These are phyloP conservation scores for Aspergillus sp. DNA, from an alignment of 2,329 filamentous ascomycete species.

Conservation along the genomic window DNA sequence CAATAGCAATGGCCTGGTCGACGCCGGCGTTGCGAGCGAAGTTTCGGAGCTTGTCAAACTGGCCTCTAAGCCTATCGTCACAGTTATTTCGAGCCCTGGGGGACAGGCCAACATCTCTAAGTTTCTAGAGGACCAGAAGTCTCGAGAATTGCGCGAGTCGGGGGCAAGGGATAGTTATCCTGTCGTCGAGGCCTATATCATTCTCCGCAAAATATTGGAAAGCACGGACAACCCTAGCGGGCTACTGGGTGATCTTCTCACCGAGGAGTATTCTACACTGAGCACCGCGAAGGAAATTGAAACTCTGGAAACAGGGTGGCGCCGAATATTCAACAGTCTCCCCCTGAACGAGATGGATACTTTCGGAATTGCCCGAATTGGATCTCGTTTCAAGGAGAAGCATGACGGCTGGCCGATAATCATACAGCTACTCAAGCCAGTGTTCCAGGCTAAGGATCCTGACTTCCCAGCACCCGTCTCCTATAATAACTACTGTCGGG, in stretches of 20 bases:
- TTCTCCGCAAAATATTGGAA: constrained; percentile 46
- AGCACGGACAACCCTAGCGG: constrained; percentile 26
- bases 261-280: constrained; percentile 32
- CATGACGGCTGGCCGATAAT: constrained; percentile 53
- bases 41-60: constrained; percentile 32
- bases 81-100: constrained; percentile 29
- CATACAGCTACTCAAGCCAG: constrained; percentile 46
- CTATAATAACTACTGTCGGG: constrained; percentile 57
- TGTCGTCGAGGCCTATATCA: constrained; percentile 48
- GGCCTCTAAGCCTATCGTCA: constrained; percentile 38
- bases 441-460: constrained; percentile 48
- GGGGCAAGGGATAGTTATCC: constrained; percentile 49
- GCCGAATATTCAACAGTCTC: constrained; percentile 51
- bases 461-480: constrained; percentile 42
- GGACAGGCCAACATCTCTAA: constrained; percentile 38
- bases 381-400: constrained; percentile 38
- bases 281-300: constrained; percentile 31
- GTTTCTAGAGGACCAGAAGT: constrained; percentile 49
- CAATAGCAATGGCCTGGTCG: constrained; percentile 34
- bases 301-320: constrained; percentile 40
- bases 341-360: constrained; percentile 55
- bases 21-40: constrained; percentile 20
- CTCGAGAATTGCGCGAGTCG: constrained; percentile 42
- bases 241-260: constrained; percentile 46
- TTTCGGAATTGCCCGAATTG: constrained; percentile 46